Evolutionary conservation across 805 yeast genomes (phyloP).

Genomic region (Candida takata): DNA sequence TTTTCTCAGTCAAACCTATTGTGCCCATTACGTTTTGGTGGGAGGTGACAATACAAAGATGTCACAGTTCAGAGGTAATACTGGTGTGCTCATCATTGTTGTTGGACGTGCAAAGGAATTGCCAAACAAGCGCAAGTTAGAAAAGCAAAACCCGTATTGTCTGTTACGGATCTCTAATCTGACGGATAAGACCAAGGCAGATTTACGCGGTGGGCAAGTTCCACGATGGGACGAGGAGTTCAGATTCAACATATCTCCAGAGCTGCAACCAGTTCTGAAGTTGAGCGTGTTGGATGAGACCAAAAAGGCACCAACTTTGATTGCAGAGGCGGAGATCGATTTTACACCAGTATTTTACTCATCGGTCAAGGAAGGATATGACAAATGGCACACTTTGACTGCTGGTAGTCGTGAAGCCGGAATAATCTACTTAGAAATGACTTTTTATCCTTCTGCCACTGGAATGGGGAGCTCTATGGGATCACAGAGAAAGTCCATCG

Average conservation of each 20-base stretch:
- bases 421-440: constrained; percentile 81
- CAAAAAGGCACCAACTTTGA: constrained; percentile 77
- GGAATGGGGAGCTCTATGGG: background rate
- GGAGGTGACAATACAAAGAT: too few species aligned
- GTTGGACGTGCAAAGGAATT: constrained; percentile 78
- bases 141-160: constrained; percentile 91
- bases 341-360: constrained; percentile 65
- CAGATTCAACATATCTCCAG: constrained; percentile 58
- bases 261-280: constrained; percentile 54
- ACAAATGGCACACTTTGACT: constrained; percentile 72
- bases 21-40: too few species aligned
- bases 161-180: constrained; percentile 74
- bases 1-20: too few species aligned
- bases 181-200: constrained; percentile 72
- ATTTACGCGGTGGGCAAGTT: constrained; percentile 87
- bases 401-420: constrained; percentile 78
- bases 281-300: constrained; percentile 80
- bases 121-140: constrained; percentile 78
- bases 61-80: constrained; percentile 25
- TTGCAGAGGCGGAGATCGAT: constrained; percentile 77
- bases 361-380: constrained; percentile 67
- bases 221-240: constrained; percentile 83
- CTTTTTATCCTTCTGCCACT: constrained; percentile 61
- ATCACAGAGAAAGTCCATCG: background rate
- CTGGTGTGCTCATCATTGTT: constrained; percentile 61